phyloP scores from a whole-genome alignment of 495 filamentous ascomycete species.

The Hypoxylon intermedium region DNA sequence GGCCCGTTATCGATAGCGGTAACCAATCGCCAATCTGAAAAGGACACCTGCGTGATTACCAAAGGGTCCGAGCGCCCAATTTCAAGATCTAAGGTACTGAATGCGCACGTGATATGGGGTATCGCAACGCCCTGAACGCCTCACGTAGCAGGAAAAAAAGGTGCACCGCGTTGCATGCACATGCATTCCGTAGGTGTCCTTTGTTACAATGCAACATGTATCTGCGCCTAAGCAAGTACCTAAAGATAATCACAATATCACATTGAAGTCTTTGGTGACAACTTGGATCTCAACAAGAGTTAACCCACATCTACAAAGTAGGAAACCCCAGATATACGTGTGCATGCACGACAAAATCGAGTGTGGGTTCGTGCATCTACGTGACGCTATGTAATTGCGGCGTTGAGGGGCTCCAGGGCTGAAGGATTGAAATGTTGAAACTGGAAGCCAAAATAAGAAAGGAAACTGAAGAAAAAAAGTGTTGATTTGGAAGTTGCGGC shows the following conservation, averaged over 20 bases:
- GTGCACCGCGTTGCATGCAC: conserved; percentile 23
- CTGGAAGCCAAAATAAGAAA: not conserved
- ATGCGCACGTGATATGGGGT: conserved; percentile 33
- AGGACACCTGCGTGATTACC: not conserved
- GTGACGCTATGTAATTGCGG: too few relatives aligned
- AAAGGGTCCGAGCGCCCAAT: conserved; percentile 13
- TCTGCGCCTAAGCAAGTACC: too few relatives aligned
- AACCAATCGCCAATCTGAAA: not conserved
- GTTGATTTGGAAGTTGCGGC: conserved; percentile 13
- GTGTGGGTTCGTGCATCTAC: too few relatives aligned
- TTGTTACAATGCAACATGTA: too few relatives aligned
- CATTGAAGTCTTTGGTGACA: too few relatives aligned
- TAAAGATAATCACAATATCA: too few relatives aligned
- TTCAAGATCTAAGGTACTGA: not conserved
- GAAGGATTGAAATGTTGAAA: not conserved
- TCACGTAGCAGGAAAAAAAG: not conserved
- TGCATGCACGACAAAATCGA: too few relatives aligned
- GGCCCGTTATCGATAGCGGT: conserved; percentile 16
- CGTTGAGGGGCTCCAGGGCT: too few relatives aligned
- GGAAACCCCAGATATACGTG: too few relatives aligned
- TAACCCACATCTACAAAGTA: too few relatives aligned
- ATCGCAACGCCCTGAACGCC: not conserved
- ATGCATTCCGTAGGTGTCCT: conserved; percentile 4
- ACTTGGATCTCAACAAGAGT: too few relatives aligned
- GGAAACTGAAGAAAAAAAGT: conserved; percentile 1